Percentiles rank a stretch among this genome's conserved stretches.
These are phyloP conservation scores for Hebeloma cylindrosporum DNA, from an alignment of 768 basidiomycete species.

Conservation along the genomic window DNA sequence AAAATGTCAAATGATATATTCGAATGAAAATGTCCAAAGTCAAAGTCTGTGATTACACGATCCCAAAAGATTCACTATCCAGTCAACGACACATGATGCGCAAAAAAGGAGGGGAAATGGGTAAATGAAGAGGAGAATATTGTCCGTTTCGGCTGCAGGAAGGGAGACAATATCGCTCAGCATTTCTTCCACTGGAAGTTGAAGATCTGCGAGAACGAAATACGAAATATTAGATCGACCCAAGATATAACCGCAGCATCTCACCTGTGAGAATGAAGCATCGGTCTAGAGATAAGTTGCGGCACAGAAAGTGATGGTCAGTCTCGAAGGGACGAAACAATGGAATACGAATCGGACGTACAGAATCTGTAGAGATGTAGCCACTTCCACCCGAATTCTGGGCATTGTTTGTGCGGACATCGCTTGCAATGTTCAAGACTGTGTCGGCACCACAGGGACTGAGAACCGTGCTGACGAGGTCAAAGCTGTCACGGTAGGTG, in stretches of 20 bases:
- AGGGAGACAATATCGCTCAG: no score
- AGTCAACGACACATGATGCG: no score
- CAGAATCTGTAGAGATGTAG: constrained; percentile 25
- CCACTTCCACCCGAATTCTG: constrained; percentile 23
- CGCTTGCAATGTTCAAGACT: constrained; percentile 24
- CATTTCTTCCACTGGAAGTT: constrained; percentile 11
- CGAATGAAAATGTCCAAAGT: no score
- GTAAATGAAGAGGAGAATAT: no score
- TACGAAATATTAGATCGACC: not conserved
- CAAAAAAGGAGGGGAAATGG: no score
- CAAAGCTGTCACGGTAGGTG: constrained; percentile 26
- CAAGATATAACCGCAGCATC: not conserved
- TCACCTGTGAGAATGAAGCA: constrained; percentile 13
- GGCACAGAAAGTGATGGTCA: not conserved
- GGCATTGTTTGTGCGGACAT: constrained; percentile 23
- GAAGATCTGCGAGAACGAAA: constrained; percentile 2
- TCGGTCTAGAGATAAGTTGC: constrained; percentile 10
- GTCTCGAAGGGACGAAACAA: not conserved
- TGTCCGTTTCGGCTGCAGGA: no score
- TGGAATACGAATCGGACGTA: no score
- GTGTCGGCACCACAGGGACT: constrained; percentile 24
- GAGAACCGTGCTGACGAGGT: constrained; percentile 23
- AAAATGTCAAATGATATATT: no score
- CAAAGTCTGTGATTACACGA: no score
- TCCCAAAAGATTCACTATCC: no score